Evolutionary conservation across 495 filamentous ascomycete genomes (phyloP).

Genomic region (Jackrogersella minutella): DNA sequence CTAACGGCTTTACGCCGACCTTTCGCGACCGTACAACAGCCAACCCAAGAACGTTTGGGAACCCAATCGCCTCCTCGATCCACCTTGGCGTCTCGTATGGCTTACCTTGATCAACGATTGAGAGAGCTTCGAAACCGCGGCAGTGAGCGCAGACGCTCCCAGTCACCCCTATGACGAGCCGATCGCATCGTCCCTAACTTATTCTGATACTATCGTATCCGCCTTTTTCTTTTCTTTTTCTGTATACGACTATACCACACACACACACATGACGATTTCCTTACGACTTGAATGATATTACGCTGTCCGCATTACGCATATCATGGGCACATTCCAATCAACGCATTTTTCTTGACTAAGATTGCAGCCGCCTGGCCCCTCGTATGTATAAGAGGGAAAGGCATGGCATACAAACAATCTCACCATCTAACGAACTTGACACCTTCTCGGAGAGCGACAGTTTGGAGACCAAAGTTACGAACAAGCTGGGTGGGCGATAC

Average conservation of each 20-base stretch:
- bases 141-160: constrained; percentile 44
- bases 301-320: constrained; percentile 30
- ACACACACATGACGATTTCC: constrained; percentile 42
- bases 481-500: background rate
- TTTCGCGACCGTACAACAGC: constrained; percentile 55
- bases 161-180: constrained; percentile 51
- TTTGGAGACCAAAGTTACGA: constrained; percentile 35
- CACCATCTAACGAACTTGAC: constrained; percentile 16
- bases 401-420: constrained; percentile 10
- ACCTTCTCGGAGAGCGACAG: constrained; percentile 12
- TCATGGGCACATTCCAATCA: constrained; percentile 7
- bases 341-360: constrained; percentile 9
- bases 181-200: background rate
- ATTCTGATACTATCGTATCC: constrained; percentile 12
- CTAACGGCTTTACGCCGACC: constrained; percentile 54
- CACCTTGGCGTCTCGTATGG: constrained; percentile 55
- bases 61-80: constrained; percentile 46
- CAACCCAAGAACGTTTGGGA: constrained; percentile 37
- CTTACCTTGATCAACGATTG: constrained; percentile 61
- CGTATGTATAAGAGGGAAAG: constrained; percentile 9
- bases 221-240: constrained; percentile 31
- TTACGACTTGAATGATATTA: constrained; percentile 46
- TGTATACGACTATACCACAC: constrained; percentile 37
- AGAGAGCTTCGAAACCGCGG: constrained; percentile 57
- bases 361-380: constrained; percentile 7